These are phyloP conservation scores for Rhodosporidiobolus sp. DNA, from an alignment of 768 basidiomycete species.

Conservation along the genomic window DNA sequence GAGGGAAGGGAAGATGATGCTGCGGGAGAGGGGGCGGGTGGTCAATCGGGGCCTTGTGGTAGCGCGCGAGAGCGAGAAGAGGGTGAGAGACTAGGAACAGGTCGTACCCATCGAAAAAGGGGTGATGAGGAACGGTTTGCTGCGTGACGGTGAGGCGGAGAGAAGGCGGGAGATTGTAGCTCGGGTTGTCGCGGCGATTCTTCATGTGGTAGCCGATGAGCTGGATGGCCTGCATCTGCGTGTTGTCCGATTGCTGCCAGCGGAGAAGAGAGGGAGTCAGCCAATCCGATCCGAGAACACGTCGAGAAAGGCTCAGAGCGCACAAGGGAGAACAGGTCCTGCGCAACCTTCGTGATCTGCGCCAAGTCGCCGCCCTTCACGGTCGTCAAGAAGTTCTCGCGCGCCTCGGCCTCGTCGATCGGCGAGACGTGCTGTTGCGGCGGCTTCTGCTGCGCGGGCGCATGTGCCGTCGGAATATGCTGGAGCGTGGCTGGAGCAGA, in stretches of 20 bases:
- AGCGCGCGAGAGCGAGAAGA: neutral
- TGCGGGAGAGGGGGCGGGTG: slow-evolving; percentile 40
- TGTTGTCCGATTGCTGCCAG: slow-evolving; percentile 2
- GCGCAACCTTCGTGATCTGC: neutral
- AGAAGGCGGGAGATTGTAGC: slow-evolving; percentile 83
- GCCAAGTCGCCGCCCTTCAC: no score
- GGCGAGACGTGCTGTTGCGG: no score
- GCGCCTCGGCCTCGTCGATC: no score
- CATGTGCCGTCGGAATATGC: no score
- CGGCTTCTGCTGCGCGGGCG: no score
- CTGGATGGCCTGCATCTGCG: slow-evolving; percentile 40
- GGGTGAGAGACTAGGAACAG: neutral
- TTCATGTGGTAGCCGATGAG: slow-evolving; percentile 63
- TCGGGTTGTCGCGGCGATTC: slow-evolving; percentile 70
- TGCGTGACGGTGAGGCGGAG: slow-evolving; percentile 85
- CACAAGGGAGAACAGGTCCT: neutral
- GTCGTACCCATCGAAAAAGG: slow-evolving; percentile 43
- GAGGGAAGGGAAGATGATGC: slow-evolving; percentile 80
- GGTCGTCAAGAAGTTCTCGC: no score
- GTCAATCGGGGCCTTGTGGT: neutral
- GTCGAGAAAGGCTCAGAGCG: neutral
- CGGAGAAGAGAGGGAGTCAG: no score
- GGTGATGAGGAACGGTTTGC: slow-evolving; percentile 75
- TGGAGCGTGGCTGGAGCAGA: no score
- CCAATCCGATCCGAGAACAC: no score